phyloP scores from a whole-genome alignment of 2,329 filamentous ascomycete species.

The Phialophora tarda region DNA sequence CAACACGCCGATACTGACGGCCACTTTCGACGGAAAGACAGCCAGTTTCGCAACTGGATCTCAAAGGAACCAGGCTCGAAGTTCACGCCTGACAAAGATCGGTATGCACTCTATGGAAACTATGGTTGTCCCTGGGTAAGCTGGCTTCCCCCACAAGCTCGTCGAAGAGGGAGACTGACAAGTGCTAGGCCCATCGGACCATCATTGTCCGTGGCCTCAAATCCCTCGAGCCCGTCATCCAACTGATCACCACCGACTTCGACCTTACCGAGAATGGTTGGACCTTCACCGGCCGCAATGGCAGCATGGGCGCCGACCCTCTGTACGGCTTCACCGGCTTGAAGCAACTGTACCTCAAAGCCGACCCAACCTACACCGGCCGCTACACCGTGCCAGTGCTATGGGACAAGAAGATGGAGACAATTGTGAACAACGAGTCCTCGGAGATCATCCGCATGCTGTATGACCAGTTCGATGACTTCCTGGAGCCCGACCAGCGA shows the following conservation, averaged over 20 bases:
- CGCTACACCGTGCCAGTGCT: slow-evolving; percentile 83
- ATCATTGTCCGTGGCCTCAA: slow-evolving; percentile 58
- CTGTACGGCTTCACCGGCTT: slow-evolving; percentile 73
- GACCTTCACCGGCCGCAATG: slow-evolving; percentile 73
- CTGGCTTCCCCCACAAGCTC: neutral
- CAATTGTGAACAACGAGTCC: slow-evolving; percentile 86
- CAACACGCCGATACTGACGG: slow-evolving; percentile 54
- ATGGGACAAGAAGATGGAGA: slow-evolving; percentile 75
- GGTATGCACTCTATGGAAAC: slow-evolving; percentile 68
- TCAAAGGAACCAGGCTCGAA: slow-evolving; percentile 57
- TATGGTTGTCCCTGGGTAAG: slow-evolving; percentile 65
- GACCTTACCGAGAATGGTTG: slow-evolving; percentile 62
- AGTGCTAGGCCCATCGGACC: slow-evolving; percentile 54
- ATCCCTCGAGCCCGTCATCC: slow-evolving; percentile 56
- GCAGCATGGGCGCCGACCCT: slow-evolving; percentile 66
- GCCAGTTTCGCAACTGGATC: slow-evolving; percentile 62
- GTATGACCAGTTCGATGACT: slow-evolving; percentile 73
- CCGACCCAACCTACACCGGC: slow-evolving; percentile 70
- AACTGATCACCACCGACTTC: slow-evolving; percentile 54
- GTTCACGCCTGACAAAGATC: slow-evolving; percentile 64
- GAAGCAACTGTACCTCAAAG: slow-evolving; percentile 75
- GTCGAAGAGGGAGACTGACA: slow-evolving; percentile 13
- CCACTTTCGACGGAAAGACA: slow-evolving; percentile 59
- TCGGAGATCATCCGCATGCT: slow-evolving; percentile 88
- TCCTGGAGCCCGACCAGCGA: slow-evolving; percentile 63